Base-by-base conservation (phyloP, 495 filamentous ascomycete species). In the Daldinia grandis region DNA sequence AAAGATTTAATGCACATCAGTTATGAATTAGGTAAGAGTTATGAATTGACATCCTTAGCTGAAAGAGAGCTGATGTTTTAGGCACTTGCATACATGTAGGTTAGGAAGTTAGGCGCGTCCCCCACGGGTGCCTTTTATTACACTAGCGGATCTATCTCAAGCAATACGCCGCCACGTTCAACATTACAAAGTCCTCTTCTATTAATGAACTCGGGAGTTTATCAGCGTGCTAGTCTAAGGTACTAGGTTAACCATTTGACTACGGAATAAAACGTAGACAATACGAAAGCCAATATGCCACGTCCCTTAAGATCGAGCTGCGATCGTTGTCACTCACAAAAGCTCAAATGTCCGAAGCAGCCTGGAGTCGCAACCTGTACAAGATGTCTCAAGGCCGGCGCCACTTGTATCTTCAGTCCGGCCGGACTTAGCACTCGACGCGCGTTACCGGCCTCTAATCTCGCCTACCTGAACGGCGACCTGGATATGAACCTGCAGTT, bases 261-360 rank as follows among this genome's bases (percentile, higher is more conserved):
- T 53, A 53, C 25, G 63, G 42, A 42, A 17, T 38, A 3, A 47
- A 55, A 50, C 25, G 15, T 51, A 53, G 33, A n/a, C 14, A 38
- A 50, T 6, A 47, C n/a, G 15, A 31, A 37, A n/a, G 35, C 33
- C 25, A 10, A 55, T 33, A 76, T 76, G 74, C 64, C 74, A 51
- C 74, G 74, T 30, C 74, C 74, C 10, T 62, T 62, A 70, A 72
- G 74, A 40, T 71, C 74, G 24, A 74, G 67, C 27, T 81, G 79
- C 64, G 79, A 81, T 57, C 74, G 79, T n/a, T 81, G 79, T 56
- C 79, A 81, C 59, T 74, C 74, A 17, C 77, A 81, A 31, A 81
- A 81, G 68, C 77, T 78, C 25, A 77, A 78, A 60, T 81, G 79
- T 59, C 79, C 78, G 2, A 77, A 76, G 59, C 51, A 71, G 53